Base-by-base conservation (phyloP, 768 basidiomycete genomes). In the Chalciporus sphaerocephalus region DNA sequence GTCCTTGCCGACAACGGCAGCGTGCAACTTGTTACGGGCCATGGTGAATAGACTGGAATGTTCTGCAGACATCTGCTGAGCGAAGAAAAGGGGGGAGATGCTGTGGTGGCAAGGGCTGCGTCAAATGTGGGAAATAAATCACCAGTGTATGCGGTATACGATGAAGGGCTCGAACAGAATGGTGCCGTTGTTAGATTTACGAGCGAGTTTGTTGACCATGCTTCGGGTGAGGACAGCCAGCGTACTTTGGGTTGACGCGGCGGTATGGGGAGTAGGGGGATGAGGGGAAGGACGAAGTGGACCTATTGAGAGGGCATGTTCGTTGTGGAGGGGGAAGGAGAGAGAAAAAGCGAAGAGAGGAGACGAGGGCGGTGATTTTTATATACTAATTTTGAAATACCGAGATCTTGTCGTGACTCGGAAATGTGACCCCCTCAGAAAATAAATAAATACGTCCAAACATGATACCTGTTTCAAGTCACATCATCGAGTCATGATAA, bases 181-280 rank as follows among this genome's bases (percentile, higher is more conserved):
- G 69, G 85, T 83, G 74, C 87, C 86, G 85, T 87, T 83, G 76
- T 82, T 85, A 64, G 84, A 83, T 69, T 74, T 83, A 57, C 83
- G 85, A 63, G 81, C 73, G 65, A 82, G 81, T 81, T 81, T 87
- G 74, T 87, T 82, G 76, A 88, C 84, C 87, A 90, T 91, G 75
- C 66, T 78, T 67, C 57, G 54, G 61, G 54, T 54, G 61, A 49
- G 53, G 39, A 50, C 53, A 47, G 61, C 60, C 64, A 51, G 52
- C 47, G 52, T 54, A 56, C 56, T 50, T 54, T 53, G 25, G 34
- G 48, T 30, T 54, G 51, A 48, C 56, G 59, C 62, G 57, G 54
- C 50, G 57, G 41, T 37, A 28, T 46, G 50, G 53, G 11, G 30
- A 23, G 35, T n/a, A 24, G n/a, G 40, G 36, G 5, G 30, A 28